phyloP scores from a whole-genome alignment of 108 stramenopile genomes.

The Conticribra weissflogii region DNA sequence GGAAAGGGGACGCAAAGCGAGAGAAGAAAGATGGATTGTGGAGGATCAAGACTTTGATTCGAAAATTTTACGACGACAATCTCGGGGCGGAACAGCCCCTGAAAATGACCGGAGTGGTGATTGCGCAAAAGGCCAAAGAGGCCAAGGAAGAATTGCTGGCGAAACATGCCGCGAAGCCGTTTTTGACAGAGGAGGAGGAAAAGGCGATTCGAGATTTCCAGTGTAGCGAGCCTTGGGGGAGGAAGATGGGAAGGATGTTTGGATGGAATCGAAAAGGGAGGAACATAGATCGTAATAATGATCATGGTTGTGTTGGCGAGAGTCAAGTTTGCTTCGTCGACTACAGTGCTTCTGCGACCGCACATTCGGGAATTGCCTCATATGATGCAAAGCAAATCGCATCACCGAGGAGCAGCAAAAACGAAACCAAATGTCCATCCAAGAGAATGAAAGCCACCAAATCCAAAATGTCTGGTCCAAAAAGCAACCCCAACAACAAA shows the following conservation, averaged over 20 bases:
- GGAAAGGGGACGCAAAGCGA: conserved; percentile 16
- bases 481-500: not conserved
- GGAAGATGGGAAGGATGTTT: conserved; percentile 22
- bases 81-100: not conserved
- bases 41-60: conserved; percentile 19
- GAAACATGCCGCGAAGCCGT: conserved; percentile 22
- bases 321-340: no score
- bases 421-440: not conserved
- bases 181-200: conserved; percentile 24
- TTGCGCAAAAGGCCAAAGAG: conserved; percentile 34
- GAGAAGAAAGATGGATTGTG: conserved; percentile 8
- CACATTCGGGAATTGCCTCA: no score
- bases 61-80: conserved; percentile 6
- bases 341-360: no score
- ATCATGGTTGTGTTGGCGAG: no score
- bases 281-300: no score
- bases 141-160: conserved; percentile 37
- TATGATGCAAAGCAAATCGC: no score
- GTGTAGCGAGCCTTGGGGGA: conserved; percentile 34
- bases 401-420: no score
- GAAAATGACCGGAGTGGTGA: conserved; percentile 21
- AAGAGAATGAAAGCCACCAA: not conserved
- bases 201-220: conserved; percentile 34
- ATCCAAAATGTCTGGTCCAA: not conserved
- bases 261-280: no score